Evolutionary conservation across 1,139 yeast genomes (phyloP).

Genomic region (Tardiomyces digboiensis): DNA sequence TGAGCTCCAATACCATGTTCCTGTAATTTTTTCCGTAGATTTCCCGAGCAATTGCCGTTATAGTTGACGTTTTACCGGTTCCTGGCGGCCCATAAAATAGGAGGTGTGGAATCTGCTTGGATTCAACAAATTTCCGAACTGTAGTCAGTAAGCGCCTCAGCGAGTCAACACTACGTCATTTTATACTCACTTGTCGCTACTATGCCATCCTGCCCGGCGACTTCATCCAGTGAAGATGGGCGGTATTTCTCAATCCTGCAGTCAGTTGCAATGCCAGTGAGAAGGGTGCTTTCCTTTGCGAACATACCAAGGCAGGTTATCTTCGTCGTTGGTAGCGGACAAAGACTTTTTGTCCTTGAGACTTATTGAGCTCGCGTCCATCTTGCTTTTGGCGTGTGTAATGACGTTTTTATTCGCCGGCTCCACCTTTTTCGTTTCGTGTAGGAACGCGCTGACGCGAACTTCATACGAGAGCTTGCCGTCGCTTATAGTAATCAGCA

Average conservation of each 20-base stretch:
- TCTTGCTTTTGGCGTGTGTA: neutral
- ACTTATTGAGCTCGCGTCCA: neutral
- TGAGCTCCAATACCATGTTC: constrained; percentile 86
- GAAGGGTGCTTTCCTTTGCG: too few species aligned
- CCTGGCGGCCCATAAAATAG: constrained; percentile 98
- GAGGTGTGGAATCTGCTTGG: constrained; percentile 78
- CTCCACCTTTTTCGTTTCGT: neutral
- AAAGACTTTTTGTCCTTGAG: neutral
- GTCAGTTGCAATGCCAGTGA: neutral
- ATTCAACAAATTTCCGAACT: constrained; percentile 73
- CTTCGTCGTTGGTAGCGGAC: neutral
- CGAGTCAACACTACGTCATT: neutral
- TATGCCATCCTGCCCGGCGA: constrained; percentile 84
- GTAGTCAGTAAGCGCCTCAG: constrained; percentile 13
- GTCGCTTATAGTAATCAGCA: too few species aligned
- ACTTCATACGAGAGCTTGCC: too few species aligned
- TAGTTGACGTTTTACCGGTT: constrained; percentile 93
- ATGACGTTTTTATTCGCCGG: neutral
- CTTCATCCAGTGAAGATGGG: constrained; percentile 74
- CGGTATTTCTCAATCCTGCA: constrained; percentile 90
- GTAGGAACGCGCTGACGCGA: neutral
- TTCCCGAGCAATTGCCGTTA: constrained; percentile 81
- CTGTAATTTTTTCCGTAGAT: constrained; percentile 80
- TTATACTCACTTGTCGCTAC: constrained; percentile 39
- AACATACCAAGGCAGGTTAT: neutral